These are phyloP conservation scores for Phytophthora pini DNA, from an alignment of 352 stramenopile species.

Conservation along the genomic window DNA sequence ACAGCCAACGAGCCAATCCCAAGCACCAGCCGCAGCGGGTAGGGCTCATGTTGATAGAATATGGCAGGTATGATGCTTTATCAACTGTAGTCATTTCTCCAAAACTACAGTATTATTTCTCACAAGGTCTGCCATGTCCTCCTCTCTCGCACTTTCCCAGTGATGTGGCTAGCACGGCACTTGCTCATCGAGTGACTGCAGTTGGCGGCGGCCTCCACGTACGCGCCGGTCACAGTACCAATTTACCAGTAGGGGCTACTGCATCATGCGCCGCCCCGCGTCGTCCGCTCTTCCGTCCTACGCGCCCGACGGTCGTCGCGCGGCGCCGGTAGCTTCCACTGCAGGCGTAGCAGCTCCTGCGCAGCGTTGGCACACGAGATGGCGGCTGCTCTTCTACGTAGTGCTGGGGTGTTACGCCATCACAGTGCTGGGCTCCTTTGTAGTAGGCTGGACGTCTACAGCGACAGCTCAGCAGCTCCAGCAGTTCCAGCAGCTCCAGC, in stretches of 20 bases:
- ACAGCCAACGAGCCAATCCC: constrained; percentile 8
- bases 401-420: constrained; percentile 37
- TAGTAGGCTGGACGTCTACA: constrained; percentile 3
- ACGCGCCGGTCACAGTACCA: constrained; percentile 14
- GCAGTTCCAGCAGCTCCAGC: constrained; percentile 13
- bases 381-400: constrained; percentile 40
- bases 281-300: constrained; percentile 40
- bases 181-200: constrained; percentile 14
- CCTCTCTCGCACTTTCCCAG: constrained; percentile 18
- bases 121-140: background rate
- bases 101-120: constrained; percentile 17
- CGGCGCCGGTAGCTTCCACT: constrained; percentile 3
- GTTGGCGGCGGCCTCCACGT: constrained; percentile 13
- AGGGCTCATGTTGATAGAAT: background rate
- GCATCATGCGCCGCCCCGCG: constrained; percentile 34
- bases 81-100: background rate
- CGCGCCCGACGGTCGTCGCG: constrained; percentile 8
- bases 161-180: constrained; percentile 23
- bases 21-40: constrained; percentile 20
- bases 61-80: background rate
- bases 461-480: constrained; percentile 8
- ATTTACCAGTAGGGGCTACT: constrained; percentile 18
- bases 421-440: constrained; percentile 26
- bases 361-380: constrained; percentile 12
- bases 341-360: background rate